Conservation (phyloP, 176 grass and related monocot genomes). For the Phoenix roebelenii region DNA sequence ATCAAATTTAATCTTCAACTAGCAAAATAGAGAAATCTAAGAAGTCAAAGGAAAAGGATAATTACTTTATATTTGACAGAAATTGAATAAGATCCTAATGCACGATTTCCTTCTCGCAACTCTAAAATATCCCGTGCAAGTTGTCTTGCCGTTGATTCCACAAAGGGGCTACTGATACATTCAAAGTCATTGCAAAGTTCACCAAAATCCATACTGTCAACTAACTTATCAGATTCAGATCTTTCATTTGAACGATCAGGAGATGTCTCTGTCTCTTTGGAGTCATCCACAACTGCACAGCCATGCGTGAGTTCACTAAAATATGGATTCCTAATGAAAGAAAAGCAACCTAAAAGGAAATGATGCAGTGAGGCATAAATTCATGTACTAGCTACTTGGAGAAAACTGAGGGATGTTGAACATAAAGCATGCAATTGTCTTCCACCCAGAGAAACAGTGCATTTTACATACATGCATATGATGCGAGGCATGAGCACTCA, state of each 20-base stretch:
- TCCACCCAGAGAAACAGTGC: too few species aligned
- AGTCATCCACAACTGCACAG: slow-evolving; percentile 57
- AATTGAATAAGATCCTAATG: slow-evolving; percentile 54
- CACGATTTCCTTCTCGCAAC: slow-evolving; percentile 65
- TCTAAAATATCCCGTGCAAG: slow-evolving; percentile 74
- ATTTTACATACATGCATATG: too few species aligned
- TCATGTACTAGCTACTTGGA: too few species aligned
- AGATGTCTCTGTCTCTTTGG: slow-evolving; percentile 38
- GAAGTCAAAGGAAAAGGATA: not conserved
- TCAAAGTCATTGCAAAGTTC: slow-evolving; percentile 92
- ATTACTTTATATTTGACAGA: slow-evolving; percentile 87
- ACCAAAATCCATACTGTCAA: slow-evolving; percentile 74
- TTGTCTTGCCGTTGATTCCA: slow-evolving; percentile 90
- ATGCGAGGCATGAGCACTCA: too few species aligned
- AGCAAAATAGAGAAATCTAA: too few species aligned
- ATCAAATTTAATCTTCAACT: too few species aligned
- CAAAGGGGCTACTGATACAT: slow-evolving; percentile 91
- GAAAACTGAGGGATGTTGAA: too few species aligned
- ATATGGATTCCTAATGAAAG: too few species aligned
- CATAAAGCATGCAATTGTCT: too few species aligned
- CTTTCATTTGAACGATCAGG: slow-evolving; percentile 17
- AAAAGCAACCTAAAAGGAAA: too few species aligned
- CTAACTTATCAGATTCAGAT: slow-evolving; percentile 54
- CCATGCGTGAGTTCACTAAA: too few species aligned
- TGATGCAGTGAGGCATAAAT: too few species aligned